Evolutionary conservation across 2,329 filamentous ascomycete species (phyloP).

Genomic region (Emericellopsis cladophorae): DNA sequence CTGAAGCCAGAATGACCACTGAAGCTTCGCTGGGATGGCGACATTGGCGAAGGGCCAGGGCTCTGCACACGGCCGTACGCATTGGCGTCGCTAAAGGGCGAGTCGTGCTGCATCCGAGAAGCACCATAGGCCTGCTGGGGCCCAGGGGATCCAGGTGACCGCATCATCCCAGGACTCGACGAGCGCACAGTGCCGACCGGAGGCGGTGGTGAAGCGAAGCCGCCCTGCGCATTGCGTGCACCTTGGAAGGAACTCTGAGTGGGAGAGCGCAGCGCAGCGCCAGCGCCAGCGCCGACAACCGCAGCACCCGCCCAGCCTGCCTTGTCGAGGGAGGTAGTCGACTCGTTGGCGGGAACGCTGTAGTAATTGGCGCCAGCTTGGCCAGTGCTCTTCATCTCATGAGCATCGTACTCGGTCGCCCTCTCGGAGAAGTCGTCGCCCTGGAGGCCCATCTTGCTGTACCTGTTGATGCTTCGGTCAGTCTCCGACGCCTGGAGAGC

Average conservation of each 20-base stretch:
- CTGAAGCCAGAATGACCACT: slow-evolving; percentile 1
- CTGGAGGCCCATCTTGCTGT: slow-evolving; percentile 32
- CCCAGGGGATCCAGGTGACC: slow-evolving; percentile 3
- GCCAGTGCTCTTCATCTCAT: slow-evolving; percentile 2
- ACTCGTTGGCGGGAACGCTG: slow-evolving; percentile 1
- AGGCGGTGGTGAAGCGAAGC: slow-evolving; percentile 1
- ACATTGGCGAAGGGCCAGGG: slow-evolving; percentile 1
- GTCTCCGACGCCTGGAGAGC: slow-evolving; percentile 29
- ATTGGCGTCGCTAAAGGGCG: slow-evolving; percentile 2
- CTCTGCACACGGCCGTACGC: slow-evolving; percentile 4
- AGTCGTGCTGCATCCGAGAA: slow-evolving; percentile 1
- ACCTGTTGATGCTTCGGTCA: slow-evolving; percentile 39
- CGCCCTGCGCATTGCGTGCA: not conserved
- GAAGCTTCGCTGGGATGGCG: slow-evolving; percentile 1
- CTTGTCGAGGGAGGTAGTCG: not conserved
- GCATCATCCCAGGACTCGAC: slow-evolving; percentile 2
- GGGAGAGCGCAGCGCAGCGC: slow-evolving; percentile 1
- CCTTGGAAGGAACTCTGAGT: slow-evolving; percentile 3
- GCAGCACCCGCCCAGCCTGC: slow-evolving; percentile 1
- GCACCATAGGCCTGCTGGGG: slow-evolving; percentile 5
- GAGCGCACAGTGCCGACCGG: slow-evolving; percentile 1
- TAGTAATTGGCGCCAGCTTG: slow-evolving; percentile 1
- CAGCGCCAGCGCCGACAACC: slow-evolving; percentile 2
- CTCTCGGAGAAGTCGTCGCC: slow-evolving; percentile 16
- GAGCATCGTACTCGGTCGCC: slow-evolving; percentile 4